Evolutionary conservation across 2,329 filamentous ascomycete species (phyloP), one percentile per base, ranked within the genome.

Genomic region (Lizonia empirigonia): DNA sequence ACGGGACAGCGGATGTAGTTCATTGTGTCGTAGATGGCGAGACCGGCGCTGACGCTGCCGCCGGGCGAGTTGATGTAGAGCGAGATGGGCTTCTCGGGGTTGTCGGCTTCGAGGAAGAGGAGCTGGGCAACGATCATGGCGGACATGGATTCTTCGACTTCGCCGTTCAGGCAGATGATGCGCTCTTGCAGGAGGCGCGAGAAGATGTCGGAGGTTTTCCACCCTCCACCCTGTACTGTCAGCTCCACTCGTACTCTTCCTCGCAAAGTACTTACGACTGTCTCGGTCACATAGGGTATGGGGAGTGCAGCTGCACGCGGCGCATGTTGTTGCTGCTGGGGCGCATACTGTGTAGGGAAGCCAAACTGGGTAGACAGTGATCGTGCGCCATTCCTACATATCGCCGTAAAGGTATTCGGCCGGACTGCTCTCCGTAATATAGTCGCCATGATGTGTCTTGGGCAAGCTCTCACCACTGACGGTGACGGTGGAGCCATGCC

Each of bases 21-120:
- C 93, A 99, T 97, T 10, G 94, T 99, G 73, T 99, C 94, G 80
- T 99, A 99, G 67, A 99, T 97, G 20, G 94, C 92, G 53, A 87
- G 78, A 3, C 80, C 80, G 51, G 94, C 93, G 55, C 89, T 93
- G 32, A 99, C 92, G 33, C 89, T 93, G 48, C 94, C 94, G 40
- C 94, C 94, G 0, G 93, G 93, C 0, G 90, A 96, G 78, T 99
- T 96, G 74, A 99, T 99, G 75, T 99, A 99, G 73, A 99, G 89
- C 44, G 90, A 94, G 60, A 99, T 97, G 10, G 91, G 89, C 73
- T 96, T 97, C 48, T 95, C 86, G 3, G 93, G 92, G 68, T 90
- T 91, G 70, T 99, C 94, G 66, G 93, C 94, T 80, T 99, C 95
- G 74, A 99, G 91, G 83, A 92, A 99, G 58, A 99, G 88, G 18